Evolutionary conservation across 305 asterid genomes (phyloP).

Genomic region (Rubia tinctorum): DNA sequence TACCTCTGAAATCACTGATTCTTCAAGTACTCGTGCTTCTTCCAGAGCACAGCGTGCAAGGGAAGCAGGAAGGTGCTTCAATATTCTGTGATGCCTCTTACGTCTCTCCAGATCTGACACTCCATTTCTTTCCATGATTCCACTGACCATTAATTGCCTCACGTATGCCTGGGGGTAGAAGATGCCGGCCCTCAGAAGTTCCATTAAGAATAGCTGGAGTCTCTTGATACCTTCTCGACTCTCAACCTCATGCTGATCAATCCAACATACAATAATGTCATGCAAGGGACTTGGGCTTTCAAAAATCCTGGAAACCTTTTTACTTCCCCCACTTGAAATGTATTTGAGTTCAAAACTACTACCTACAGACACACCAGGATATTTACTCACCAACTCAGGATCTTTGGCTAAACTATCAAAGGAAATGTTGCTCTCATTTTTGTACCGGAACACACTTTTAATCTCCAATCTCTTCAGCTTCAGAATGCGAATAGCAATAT

Average conservation of each 20-base stretch:
- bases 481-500: slow-evolving; percentile 75
- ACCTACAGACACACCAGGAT: slow-evolving; percentile 17
- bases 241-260: slow-evolving; percentile 96
- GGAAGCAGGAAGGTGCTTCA: slow-evolving; percentile 83
- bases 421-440: slow-evolving; percentile 16
- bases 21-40: slow-evolving; percentile 63
- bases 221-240: slow-evolving; percentile 78
- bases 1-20: slow-evolving; percentile 50
- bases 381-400: slow-evolving; percentile 23
- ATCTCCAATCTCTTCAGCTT: slow-evolving; percentile 66
- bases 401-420: slow-evolving; percentile 26
- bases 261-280: slow-evolving; percentile 92
- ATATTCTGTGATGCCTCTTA: slow-evolving; percentile 80
- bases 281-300: slow-evolving; percentile 92
- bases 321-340: slow-evolving; percentile 34
- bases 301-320: slow-evolving; percentile 41
- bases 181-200: slow-evolving; percentile 73
- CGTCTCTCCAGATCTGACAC: slow-evolving; percentile 55
- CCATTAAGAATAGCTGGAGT: slow-evolving; percentile 70
- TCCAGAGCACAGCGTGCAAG: slow-evolving; percentile 59
- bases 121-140: slow-evolving; percentile 77
- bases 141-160: slow-evolving; percentile 95
- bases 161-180: slow-evolving; percentile 89
- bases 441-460: slow-evolving; percentile 28
- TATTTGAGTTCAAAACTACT: slow-evolving; percentile 22